A percentile compares a stretch with the other conserved stretches of the same genome.
Evolutionary conservation across 2,329 filamentous ascomycete genomes (phyloP).

Genomic region (Fusarium haematococcum): DNA sequence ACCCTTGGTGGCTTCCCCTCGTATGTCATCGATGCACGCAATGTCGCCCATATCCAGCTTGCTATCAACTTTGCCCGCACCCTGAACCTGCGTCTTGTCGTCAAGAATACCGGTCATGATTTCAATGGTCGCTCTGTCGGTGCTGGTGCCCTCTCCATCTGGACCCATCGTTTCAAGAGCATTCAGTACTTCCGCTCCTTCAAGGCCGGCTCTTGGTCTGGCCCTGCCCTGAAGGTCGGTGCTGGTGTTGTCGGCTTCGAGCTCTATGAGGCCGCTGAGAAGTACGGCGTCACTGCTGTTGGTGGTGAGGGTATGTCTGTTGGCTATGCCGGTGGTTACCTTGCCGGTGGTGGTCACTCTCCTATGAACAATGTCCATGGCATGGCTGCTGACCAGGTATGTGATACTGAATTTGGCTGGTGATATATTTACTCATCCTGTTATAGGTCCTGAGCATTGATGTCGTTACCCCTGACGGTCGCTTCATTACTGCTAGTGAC

Average conservation of each 20-base stretch:
- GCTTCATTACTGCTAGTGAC: conserved; percentile 30
- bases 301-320: conserved; percentile 61
- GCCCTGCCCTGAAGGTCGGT: conserved; percentile 66
- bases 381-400: conserved; percentile 37
- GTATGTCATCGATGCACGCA: conserved; percentile 58
- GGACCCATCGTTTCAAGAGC: conserved; percentile 67
- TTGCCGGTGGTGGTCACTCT: conserved; percentile 38
- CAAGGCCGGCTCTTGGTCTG: conserved; percentile 48
- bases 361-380: conserved; percentile 34
- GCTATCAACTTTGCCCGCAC: conserved; percentile 60
- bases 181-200: conserved; percentile 40
- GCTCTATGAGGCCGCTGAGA: conserved; percentile 62
- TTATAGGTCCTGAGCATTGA: conserved; percentile 34
- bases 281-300: conserved; percentile 60
- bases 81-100: conserved; percentile 58
- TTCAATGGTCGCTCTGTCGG: conserved; percentile 66
- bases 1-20: conserved; percentile 56
- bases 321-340: conserved; percentile 35
- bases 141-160: conserved; percentile 66
- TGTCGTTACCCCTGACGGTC: neutral
- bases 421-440: neutral
- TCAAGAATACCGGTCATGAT: conserved; percentile 63
- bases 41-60: conserved; percentile 58
- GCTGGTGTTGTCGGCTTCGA: conserved; percentile 66
- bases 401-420: neutral